Conservation (phyloP, 345 rosid species). For the Lepidium africanum region DNA sequence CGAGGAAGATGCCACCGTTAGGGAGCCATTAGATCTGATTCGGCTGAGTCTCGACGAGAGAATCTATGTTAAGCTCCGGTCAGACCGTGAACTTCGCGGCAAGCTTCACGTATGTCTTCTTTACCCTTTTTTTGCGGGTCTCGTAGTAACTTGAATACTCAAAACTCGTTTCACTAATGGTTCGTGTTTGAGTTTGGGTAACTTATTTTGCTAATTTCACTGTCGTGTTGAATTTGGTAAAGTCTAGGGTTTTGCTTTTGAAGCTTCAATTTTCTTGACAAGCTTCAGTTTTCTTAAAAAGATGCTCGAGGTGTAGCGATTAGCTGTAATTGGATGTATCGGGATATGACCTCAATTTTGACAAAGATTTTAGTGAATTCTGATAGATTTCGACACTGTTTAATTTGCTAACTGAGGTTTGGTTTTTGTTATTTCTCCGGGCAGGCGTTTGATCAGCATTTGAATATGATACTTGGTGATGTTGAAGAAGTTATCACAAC, state of each 20-base stretch:
- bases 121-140: background rate
- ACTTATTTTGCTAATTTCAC: background rate
- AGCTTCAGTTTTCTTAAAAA: background rate
- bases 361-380: background rate
- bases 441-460: constrained; percentile 99
- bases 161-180: background rate
- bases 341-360: background rate
- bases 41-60: constrained; percentile 97
- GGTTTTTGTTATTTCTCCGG: background rate
- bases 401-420: background rate
- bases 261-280: background rate
- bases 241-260: constrained; percentile 1
- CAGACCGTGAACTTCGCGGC: constrained; percentile 99
- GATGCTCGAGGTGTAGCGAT: background rate
- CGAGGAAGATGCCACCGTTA: constrained; percentile 95
- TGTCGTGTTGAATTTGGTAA: background rate
- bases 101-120: constrained; percentile 72
- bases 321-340: background rate
- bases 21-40: constrained; percentile 97
- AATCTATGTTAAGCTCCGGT: constrained; percentile 96
- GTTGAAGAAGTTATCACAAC: constrained; percentile 96
- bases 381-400: background rate
- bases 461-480: constrained; percentile 98
- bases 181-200: background rate
- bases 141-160: background rate